phyloP scores from a whole-genome alignment of 2,329 filamentous ascomycete species.

The Periconia sp. region DNA sequence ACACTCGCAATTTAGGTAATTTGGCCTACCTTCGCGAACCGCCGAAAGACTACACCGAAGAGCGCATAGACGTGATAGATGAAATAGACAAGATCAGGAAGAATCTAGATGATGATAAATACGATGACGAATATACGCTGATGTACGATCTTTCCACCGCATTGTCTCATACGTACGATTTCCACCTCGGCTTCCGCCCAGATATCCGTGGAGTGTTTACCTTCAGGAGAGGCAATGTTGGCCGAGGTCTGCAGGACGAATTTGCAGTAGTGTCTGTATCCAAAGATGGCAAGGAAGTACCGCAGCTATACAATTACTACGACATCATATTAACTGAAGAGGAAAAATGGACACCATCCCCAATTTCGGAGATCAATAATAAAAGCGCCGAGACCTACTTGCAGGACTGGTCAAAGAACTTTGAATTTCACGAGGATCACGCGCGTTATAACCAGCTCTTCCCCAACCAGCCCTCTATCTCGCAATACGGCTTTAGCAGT shows the following conservation, averaged over 20 bases:
- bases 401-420: conserved; percentile 26
- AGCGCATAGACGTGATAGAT: conserved; percentile 34
- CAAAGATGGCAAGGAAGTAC: conserved; percentile 30
- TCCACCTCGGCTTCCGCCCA: conserved; percentile 35
- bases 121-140: conserved; percentile 42
- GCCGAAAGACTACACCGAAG: conserved; percentile 32
- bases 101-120: conserved; percentile 27
- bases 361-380: conserved; percentile 38
- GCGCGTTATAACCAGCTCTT: conserved; percentile 43
- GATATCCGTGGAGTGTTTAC: conserved; percentile 33
- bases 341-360: conserved; percentile 26
- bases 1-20: conserved; percentile 16
- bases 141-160: conserved; percentile 34
- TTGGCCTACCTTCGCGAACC: conserved; percentile 39
- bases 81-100: conserved; percentile 30
- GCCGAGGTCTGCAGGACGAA: conserved; percentile 18
- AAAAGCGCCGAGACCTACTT: conserved; percentile 32
- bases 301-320: conserved; percentile 36
- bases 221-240: conserved; percentile 27
- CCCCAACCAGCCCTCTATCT: conserved; percentile 19
- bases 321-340: conserved; percentile 22
- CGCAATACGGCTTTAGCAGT: conserved; percentile 5
- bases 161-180: conserved; percentile 35
- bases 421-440: conserved; percentile 39
- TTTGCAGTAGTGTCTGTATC: conserved; percentile 32